These are phyloP conservation scores for Castanopsis chinensis DNA, from an alignment of 306 rosid genomes.

Conservation along the genomic window DNA sequence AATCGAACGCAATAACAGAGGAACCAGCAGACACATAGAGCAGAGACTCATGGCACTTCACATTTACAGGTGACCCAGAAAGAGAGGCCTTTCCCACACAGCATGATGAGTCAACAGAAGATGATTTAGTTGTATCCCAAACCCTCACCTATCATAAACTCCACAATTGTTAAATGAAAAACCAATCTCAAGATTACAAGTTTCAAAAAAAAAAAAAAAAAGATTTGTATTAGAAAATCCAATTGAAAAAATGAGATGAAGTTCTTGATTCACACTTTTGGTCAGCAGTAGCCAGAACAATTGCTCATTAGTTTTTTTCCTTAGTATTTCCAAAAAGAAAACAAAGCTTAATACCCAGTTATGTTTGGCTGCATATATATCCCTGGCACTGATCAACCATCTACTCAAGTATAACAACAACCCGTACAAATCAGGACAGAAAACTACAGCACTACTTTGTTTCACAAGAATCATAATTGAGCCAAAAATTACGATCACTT, in stretches of 20 bases:
- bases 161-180: conserved; percentile 20
- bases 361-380: background rate
- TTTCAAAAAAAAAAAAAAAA: background rate
- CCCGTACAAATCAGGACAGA: background rate
- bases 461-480: background rate
- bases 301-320: background rate
- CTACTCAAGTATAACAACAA: background rate
- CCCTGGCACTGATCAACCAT: no score
- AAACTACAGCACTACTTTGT: background rate
- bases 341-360: background rate
- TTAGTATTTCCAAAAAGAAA: background rate
- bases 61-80: conserved; percentile 53
- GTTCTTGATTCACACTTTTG: background rate
- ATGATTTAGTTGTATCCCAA: conserved; percentile 71
- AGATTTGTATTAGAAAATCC: background rate
- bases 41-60: conserved; percentile 78
- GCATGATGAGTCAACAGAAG: conserved; percentile 63
- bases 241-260: background rate
- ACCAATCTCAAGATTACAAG: background rate
- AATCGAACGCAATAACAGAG: conserved; percentile 63
- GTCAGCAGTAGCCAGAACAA: background rate
- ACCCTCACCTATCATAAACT: conserved; percentile 60
- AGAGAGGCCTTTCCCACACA: conserved; percentile 80
- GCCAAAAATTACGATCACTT: background rate
- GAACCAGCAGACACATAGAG: conserved; percentile 69